These are phyloP conservation scores for Camptophora hylomeconis DNA, from an alignment of 2,329 filamentous ascomycete genomes.

Conservation along the genomic window DNA sequence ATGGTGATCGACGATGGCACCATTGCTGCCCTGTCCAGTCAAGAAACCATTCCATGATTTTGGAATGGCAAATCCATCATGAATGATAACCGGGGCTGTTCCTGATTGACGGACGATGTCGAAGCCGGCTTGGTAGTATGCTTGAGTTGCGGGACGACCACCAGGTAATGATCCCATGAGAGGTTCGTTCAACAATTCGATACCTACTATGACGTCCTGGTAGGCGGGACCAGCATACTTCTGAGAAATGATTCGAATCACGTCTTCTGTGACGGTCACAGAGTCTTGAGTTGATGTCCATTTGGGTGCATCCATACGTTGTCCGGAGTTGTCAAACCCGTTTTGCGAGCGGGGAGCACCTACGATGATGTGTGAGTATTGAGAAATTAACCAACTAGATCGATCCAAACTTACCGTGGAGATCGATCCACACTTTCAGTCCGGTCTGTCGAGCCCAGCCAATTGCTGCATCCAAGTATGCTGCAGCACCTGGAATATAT, in stretches of 20 bases:
- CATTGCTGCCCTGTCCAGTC: conserved; percentile 30
- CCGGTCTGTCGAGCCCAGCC: conserved; percentile 44
- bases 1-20: conserved; percentile 53
- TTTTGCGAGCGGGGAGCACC: conserved; percentile 50
- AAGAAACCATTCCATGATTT: conserved; percentile 50
- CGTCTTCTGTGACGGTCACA: conserved; percentile 31
- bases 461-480: conserved; percentile 44
- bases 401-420: conserved; percentile 42
- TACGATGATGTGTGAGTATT: conserved; percentile 2
- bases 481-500: conserved; percentile 49
- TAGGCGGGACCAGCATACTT: conserved; percentile 46
- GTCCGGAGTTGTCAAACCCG: conserved; percentile 55
- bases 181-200: conserved; percentile 34
- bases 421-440: conserved; percentile 53
- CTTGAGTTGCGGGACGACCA: conserved; percentile 32
- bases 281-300: conserved; percentile 28
- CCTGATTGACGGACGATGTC: conserved; percentile 32
- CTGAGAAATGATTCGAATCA: conserved; percentile 29
- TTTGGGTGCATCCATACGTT: conserved; percentile 18
- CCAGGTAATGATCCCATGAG: conserved; percentile 19
- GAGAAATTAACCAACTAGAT: conserved; percentile 4
- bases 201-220: conserved; percentile 43
- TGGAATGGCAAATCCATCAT: conserved; percentile 33
- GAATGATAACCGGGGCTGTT: conserved; percentile 41
- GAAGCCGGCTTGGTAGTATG: conserved; percentile 45